phyloP scores from a whole-genome alignment of 176 grass and related monocot species.

The Raddia guianensis region DNA sequence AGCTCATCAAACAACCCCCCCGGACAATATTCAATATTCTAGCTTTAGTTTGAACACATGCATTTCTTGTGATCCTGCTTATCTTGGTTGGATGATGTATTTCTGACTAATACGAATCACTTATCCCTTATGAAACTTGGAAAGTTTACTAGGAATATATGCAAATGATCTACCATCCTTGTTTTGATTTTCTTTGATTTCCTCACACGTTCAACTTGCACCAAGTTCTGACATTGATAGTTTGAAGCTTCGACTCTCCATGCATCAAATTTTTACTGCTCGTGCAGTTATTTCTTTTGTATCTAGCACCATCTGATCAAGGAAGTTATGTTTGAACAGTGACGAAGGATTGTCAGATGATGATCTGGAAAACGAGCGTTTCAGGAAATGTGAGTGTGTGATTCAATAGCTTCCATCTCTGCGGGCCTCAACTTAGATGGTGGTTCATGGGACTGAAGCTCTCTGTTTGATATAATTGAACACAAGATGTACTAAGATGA shows the following conservation, averaged over 20 bases:
- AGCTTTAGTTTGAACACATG: neutral
- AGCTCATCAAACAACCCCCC: neutral
- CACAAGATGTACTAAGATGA: neutral
- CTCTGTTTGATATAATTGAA: neutral
- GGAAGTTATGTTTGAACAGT: conserved; percentile 46
- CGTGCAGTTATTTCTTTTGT: neutral
- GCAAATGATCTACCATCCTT: neutral
- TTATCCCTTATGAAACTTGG: neutral
- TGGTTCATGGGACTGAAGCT: conserved; percentile 6
- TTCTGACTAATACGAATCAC: neutral
- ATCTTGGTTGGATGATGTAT: neutral
- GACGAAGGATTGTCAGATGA: conserved; percentile 74
- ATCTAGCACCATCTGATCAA: neutral
- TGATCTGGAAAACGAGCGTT: conserved; percentile 52
- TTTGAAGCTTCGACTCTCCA: neutral
- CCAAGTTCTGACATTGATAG: neutral
- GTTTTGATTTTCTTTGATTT: neutral
- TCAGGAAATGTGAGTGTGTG: conserved; percentile 83
- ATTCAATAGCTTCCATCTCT: conserved; percentile 62
- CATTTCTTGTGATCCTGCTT: neutral
- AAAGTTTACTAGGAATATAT: neutral
- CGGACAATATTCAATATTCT: neutral
- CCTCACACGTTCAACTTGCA: neutral
- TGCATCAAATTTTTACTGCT: neutral
- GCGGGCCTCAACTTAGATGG: neutral